Evolutionary conservation across 176 grass and related monocot species (phyloP), one percentile per base, ranked within the genome.

Genomic region (Musa troglodytarum): DNA sequence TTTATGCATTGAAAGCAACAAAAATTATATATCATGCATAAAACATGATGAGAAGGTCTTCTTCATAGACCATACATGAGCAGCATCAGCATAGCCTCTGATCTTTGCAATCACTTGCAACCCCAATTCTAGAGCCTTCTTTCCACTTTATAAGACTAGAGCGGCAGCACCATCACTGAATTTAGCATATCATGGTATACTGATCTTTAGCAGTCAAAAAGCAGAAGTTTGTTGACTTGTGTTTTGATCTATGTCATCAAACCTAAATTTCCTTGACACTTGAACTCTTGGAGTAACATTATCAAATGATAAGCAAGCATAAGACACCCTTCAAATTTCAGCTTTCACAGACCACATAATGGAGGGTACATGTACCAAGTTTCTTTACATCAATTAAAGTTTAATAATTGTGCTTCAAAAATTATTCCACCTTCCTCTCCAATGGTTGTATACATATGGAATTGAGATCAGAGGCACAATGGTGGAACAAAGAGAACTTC

Each of bases 51-150:
- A 53, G 20, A 24, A 10, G 22, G 22, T 22, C 22, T 22, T 49
- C 3, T 23, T 54, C 6, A 43, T 53, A 25, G n/a, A 20, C 2
- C 79, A 84, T 87, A 97, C 94, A 62, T 97, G 94, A 76, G 94
- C 94, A 26, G 88, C 88, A 81, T 97, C 90, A 50, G 90, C 88
- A 82, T 84, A 97, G 74, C 90, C 94, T 65, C 83, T 91, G 53
- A 93, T 91, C 80, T 82, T 90, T 65, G 86, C 94, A 70, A 22
- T 22, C 22, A 93, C 88, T 52, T 84, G 82, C 75, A 97, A 74
- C 52, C 90, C 90, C 73, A 93, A 82, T 74, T 97, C 89, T 69
- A 85, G 54, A 75, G 88, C 90, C 78, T 97, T 97, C 73, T 86
- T 64, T 65, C 86, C 84, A 85, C 94, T 97, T 97, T 74, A 97